phyloP scores from a whole-genome alignment of 257 asterid genomes.

The Solanum piurae region DNA sequence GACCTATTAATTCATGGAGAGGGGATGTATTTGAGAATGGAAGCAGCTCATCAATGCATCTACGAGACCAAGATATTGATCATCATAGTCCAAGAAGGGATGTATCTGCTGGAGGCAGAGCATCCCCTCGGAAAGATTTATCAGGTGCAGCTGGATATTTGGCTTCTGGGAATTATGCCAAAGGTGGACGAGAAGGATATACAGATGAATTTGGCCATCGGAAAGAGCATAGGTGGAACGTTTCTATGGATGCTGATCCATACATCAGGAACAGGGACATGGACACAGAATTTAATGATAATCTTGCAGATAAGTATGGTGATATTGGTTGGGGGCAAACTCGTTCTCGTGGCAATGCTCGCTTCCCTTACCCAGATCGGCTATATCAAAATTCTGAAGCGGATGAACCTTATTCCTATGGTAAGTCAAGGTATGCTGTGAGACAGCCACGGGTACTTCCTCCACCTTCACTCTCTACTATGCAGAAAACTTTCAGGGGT shows the following conservation, averaged over 20 bases:
- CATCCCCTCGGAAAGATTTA: slow-evolving; percentile 47
- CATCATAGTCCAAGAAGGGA: slow-evolving; percentile 60
- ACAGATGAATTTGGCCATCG: slow-evolving; percentile 58
- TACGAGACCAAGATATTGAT: slow-evolving; percentile 43
- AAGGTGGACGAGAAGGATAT: slow-evolving; percentile 44
- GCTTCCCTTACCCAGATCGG: slow-evolving; percentile 45
- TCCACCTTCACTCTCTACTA: slow-evolving; percentile 64
- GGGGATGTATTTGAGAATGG: slow-evolving; percentile 55
- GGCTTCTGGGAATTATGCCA: slow-evolving; percentile 39
- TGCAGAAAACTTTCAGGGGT: slow-evolving; percentile 44
- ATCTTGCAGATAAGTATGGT: slow-evolving; percentile 38
- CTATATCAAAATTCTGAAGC: slow-evolving; percentile 51
- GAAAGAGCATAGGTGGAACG: slow-evolving; percentile 58
- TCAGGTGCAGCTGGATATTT: slow-evolving; percentile 53
- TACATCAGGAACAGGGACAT: slow-evolving; percentile 48
- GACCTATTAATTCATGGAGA: slow-evolving; percentile 54
- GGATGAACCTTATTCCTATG: slow-evolving; percentile 56
- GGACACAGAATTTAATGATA: slow-evolving; percentile 49
- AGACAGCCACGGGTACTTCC: slow-evolving; percentile 96
- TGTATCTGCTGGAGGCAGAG: slow-evolving; percentile 45
- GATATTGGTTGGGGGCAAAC: slow-evolving; percentile 67
- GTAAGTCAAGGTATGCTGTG: slow-evolving; percentile 73
- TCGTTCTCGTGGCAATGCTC: slow-evolving; percentile 30
- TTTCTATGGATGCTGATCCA: slow-evolving; percentile 44
- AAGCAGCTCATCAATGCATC: slow-evolving; percentile 27